Base-by-base conservation (phyloP, 1,284 basidiomycete species). In the Moniliophthora roreri region DNA sequence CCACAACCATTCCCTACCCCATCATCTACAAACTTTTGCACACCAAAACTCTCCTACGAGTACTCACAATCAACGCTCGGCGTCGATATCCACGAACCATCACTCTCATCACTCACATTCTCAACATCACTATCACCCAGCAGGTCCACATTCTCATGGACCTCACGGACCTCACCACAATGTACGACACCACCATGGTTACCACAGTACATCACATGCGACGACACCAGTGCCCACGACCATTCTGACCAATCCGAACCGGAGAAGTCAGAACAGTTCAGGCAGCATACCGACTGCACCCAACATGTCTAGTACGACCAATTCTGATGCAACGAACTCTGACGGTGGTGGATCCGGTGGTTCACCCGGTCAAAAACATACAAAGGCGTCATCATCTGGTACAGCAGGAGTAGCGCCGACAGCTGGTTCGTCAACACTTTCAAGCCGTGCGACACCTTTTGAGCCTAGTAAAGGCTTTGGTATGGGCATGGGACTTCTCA, bases 361-460 rank as follows among this genome's bases (percentile, higher is more conserved):
- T 28, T 39, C 55, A 11, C 53, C 52, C n/a, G 57, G 62, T 2
- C 39, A 58, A 13, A 49, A 50, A 15, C 42, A 50, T 48, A 51
- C 52, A 6, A 41, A 52, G n/a, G 52, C 58, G n/a, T n/a, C n/a
- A n/a, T n/a, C n/a, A n/a, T n/a, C n/a, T n/a, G n/a, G n/a, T n/a
- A n/a, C n/a, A n/a, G n/a, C n/a, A n/a, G n/a, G n/a, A 21, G 21
- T 55, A 23, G 24, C 40, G 18, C 40, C 63, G 1, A 45, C 57
- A 1, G 36, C 61, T 5, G 50, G 54, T 8, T 53, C 62, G 1
- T 80, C 79, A 1, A 79, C 72, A 3, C 60, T 82, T 16, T 82
- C 79, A 1, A 77, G 79, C 59, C 73, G 73, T 36, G 80, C 80
- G 0, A 68, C 73, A 0, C 76, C 78, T 4, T 82, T 82, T 50